Percentiles rank a stretch among this genome's conserved stretches.
Conservation (phyloP, 805 yeast species). For the Cyberlindnera xishuangbannaensis region DNA sequence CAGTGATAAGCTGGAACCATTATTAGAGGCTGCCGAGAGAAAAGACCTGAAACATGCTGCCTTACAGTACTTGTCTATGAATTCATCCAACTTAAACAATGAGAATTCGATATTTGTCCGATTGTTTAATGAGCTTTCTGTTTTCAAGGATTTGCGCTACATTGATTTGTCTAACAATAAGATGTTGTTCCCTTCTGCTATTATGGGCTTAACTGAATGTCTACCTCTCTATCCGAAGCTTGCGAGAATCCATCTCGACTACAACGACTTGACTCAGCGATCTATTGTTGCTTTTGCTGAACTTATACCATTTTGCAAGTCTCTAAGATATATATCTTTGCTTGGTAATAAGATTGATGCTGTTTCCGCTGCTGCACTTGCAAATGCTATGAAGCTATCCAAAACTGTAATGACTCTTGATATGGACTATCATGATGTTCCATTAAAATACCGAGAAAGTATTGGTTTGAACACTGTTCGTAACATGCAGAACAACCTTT, state of each 20-base stretch:
- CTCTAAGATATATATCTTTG: constrained; percentile 60
- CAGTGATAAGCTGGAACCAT: constrained; percentile 28
- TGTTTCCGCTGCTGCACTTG: constrained; percentile 57
- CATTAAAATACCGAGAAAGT: constrained; percentile 53
- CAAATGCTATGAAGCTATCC: constrained; percentile 61
- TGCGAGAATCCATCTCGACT: constrained; percentile 64
- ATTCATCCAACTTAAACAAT: constrained; percentile 52
- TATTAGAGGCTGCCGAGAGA: constrained; percentile 23
- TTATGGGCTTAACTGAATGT: constrained; percentile 46
- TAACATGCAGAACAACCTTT: constrained; percentile 58
- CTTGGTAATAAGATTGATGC: constrained; percentile 60
- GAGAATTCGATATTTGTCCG: constrained; percentile 26
- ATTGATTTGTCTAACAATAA: constrained; percentile 78
- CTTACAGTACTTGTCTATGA: constrained; percentile 51
- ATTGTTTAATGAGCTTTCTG: constrained; percentile 44
- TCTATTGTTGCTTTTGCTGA: constrained; percentile 63
- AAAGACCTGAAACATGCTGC: constrained; percentile 22
- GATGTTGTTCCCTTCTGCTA: constrained; percentile 55
- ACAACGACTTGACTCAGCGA: constrained; percentile 51
- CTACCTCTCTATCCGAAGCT: constrained; percentile 67
- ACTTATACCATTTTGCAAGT: constrained; percentile 61
- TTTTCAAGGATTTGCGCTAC: constrained; percentile 54
- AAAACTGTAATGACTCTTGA: constrained; percentile 60
- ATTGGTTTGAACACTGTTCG: constrained; percentile 75
- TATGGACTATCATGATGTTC: constrained; percentile 52